Base-by-base conservation (phyloP, 352 stramenopile genomes). In the Phytophthora meadii region DNA sequence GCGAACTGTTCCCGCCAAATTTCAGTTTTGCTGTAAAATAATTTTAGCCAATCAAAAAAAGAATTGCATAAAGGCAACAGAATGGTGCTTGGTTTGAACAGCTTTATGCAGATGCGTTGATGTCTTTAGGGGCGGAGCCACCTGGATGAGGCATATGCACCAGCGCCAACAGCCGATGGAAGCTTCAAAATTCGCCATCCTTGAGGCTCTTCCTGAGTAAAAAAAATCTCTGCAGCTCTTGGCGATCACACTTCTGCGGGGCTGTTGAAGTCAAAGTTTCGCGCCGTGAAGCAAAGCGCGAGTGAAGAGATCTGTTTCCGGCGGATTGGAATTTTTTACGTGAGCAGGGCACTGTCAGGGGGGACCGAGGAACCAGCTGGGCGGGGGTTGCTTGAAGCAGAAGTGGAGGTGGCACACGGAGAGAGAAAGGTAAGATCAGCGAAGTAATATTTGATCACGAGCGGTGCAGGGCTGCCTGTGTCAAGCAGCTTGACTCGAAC, bases 381-480 rank as follows among this genome's bases (percentile, higher is more conserved):
- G 25, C n/a, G 5, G 7, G 12, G 14, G 32, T 49, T 59, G 4
- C 22, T 69, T 58, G 61, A 61, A 67, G 59, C 40, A 34, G 14
- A 54, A 25, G 32, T 32, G 25, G 34, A 62, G 17, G 24, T 56
- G 17, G 25, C 45, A 30, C 41, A 47, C 50, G 42, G 32, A 67
- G 47, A 58, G 56, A 67, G n/a, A 66, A 62, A 32, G 28, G 41
- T 27, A 66, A 66, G 56, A 39, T 52, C 52, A 15, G 52, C 12
- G 47, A 40, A 58, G 32, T 54, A 56, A 51, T 50, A 41, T 49
- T 57, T 66, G 49, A 66, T 70, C 62, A 70, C 62, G 39, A 25
- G 19, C 28, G 28, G 10, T 28, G 42, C 44, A 25, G 45, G 41
- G 14, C 24, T 32, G 17, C 4, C 9, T 47, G 6, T 28, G 48